Evolutionary conservation across 345 rosid genomes (phyloP).

Genomic region (Aquilaria malaccensis): DNA sequence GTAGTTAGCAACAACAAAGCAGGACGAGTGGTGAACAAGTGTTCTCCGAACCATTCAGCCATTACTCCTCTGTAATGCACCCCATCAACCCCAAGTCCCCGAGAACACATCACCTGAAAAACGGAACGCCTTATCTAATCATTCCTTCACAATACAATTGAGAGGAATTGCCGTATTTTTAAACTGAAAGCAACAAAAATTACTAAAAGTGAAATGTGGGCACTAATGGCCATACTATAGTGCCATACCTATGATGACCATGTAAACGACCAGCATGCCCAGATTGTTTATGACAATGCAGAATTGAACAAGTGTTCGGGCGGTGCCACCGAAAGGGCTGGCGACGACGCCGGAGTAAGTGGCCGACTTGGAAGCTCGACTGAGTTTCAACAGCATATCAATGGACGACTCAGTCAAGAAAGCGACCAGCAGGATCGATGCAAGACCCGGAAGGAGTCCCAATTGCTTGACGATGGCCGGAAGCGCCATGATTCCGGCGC

Average conservation of each 20-base stretch:
- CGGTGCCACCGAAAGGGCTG: slow-evolving; percentile 42
- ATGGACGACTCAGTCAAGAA: slow-evolving; percentile 45
- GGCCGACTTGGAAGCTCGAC: slow-evolving; percentile 44
- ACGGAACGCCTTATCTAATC: not conserved
- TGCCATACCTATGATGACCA: slow-evolving; percentile 49
- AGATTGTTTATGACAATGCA: slow-evolving; percentile 55
- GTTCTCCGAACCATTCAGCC: slow-evolving; percentile 53
- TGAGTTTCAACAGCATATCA: slow-evolving; percentile 39
- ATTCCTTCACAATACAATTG: slow-evolving; percentile 7
- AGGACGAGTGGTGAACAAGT: slow-evolving; percentile 50
- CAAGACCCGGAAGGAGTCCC: slow-evolving; percentile 45
- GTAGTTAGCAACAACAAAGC: slow-evolving; percentile 42
- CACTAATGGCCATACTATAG: not conserved
- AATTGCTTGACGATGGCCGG: slow-evolving; percentile 51
- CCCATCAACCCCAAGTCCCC: slow-evolving; percentile 36
- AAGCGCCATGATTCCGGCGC: slow-evolving; percentile 69
- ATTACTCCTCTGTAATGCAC: slow-evolving; percentile 45
- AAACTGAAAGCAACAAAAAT: not conserved
- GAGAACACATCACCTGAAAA: slow-evolving; percentile 57
- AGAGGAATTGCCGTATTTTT: not conserved
- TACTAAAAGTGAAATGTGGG: not conserved
- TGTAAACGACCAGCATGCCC: slow-evolving; percentile 62
- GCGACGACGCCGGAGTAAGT: slow-evolving; percentile 47
- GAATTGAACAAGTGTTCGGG: slow-evolving; percentile 40
- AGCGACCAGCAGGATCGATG: slow-evolving; percentile 34